phyloP scores from a whole-genome alignment of 768 basidiomycete genomes.

The Mycena filopes region DNA sequence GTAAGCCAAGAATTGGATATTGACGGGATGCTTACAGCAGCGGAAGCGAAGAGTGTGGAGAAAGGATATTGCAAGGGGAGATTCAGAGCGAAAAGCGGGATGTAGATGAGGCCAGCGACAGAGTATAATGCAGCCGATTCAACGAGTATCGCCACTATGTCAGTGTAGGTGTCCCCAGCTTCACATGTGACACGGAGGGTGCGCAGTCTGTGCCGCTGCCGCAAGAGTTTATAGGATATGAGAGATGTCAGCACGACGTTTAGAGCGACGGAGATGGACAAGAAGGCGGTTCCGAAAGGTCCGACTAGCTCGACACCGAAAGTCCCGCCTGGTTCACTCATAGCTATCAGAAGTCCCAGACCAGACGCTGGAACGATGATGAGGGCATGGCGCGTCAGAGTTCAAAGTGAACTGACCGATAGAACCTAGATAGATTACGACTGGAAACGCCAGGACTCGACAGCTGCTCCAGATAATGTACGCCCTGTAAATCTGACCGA shows the following conservation, averaged over 20 bases:
- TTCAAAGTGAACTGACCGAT: background rate
- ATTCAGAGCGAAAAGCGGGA: background rate
- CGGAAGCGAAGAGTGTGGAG: background rate
- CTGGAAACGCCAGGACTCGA: background rate
- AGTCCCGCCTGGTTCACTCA: background rate
- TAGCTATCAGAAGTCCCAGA: background rate
- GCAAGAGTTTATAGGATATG: conserved; percentile 2
- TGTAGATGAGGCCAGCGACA: conserved; percentile 1
- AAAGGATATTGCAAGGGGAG: conserved; percentile 6
- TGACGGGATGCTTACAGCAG: conserved; percentile 3
- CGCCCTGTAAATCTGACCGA: conserved; percentile 1
- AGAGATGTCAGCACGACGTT: background rate
- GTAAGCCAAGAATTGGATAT: too few species aligned
- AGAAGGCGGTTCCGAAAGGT: conserved; percentile 2
- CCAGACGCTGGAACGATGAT: background rate
- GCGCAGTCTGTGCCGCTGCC: background rate
- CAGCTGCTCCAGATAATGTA: conserved; percentile 2
- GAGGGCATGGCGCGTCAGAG: too few species aligned
- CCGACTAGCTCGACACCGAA: background rate
- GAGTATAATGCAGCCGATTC: conserved; percentile 9
- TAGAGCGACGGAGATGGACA: background rate
- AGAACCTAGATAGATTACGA: background rate
- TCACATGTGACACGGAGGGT: background rate
- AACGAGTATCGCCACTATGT: background rate
- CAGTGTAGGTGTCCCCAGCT: background rate